phyloP scores from a whole-genome alignment of 139 green algal species.

The Picochlorum sp. region DNA sequence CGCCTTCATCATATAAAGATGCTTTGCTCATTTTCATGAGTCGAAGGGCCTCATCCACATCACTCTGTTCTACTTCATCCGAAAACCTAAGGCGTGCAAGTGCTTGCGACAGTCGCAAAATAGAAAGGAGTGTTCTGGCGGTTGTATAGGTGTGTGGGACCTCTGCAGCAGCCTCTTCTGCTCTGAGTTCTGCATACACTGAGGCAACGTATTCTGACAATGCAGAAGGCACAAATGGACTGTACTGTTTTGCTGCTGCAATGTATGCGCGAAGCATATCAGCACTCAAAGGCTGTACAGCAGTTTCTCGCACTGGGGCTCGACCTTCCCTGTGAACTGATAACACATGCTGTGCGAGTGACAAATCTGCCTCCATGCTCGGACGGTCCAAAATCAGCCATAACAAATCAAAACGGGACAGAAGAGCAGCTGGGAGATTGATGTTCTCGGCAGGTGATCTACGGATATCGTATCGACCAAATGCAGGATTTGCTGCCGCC shows the following conservation, averaged over 20 bases:
- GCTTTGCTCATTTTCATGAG: conserved; percentile 90
- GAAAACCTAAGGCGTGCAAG: conserved; percentile 75
- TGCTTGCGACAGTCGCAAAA: conserved; percentile 84
- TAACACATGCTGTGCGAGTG: conserved; percentile 86
- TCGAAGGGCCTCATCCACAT: conserved; percentile 91
- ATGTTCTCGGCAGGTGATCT: conserved; percentile 95
- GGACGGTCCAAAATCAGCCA: conserved; percentile 95
- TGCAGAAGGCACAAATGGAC: conserved; percentile 65
- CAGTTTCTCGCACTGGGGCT: conserved; percentile 10
- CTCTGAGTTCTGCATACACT: conserved; percentile 76
- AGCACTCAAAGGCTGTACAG: conserved; percentile 38
- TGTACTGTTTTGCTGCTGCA: conserved; percentile 56
- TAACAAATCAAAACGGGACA: conserved; percentile 94
- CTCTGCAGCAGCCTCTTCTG: conserved; percentile 34
- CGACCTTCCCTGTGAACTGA: conserved; percentile 65
- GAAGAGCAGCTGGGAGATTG: conserved; percentile 82
- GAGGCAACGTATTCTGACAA: conserved; percentile 85
- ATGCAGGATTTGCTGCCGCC: conserved; percentile 94
- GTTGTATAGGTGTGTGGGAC: conserved; percentile 78
- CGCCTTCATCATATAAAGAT: conserved; percentile 47
- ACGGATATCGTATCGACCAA: conserved; percentile 84
- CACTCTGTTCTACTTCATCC: conserved; percentile 47
- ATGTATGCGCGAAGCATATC: conserved; percentile 82
- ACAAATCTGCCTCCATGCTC: conserved; percentile 61
- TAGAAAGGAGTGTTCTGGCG: conserved; percentile 89